Evolutionary conservation across 1,139 yeast genomes (phyloP), one percentile per base, ranked within the genome.

Genomic region (Hyphopichia buzzinii): DNA sequence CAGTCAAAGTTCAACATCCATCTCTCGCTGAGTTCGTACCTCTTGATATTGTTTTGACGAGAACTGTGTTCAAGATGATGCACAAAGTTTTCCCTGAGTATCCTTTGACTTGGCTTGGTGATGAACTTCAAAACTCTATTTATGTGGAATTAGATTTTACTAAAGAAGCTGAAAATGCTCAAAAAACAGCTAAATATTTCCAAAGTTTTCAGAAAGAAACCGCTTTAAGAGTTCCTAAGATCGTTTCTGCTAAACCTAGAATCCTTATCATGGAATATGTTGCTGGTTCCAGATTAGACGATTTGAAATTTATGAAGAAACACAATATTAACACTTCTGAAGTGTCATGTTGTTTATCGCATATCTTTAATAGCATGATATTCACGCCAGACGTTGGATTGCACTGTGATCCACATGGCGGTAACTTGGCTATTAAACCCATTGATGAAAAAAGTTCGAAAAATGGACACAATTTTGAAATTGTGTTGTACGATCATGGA

Each of bases 381-480:
- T 92, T 92, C 64, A 84, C 95, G 1, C 95, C 96, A 0, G 82
- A 80, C 21, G 96, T 88, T 13, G 89, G 90, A 0, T 77, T 92
- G 35, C 99, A 92, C 57, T 92, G 98, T 64, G 99, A 92, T 57
- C 98, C 98, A 1, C 99, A 92, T 58, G 96, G 96, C 11, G 99
- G 99, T 1, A 94, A 92, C 51, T 68, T 92, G 43, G 96, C 97
- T 0, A 87, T 92, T 15, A 66, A 89, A 38, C 62, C 74, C 2
- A 51, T 68, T 5, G 52, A 53, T 17, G 39, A 55, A 31, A 33
- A 44, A 5, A 33, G 41, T 8, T 46, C 54, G 2, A 46, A 43
- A 4, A 64, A 68, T 34, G 77, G 79, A 2, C 87, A 82, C 56
- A 90, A 92, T 56, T 94, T 92, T 55, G 98, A 94, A 58, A 86